Conservation (phyloP, 345 rosid genomes). For the Rhizophora mangle region DNA sequence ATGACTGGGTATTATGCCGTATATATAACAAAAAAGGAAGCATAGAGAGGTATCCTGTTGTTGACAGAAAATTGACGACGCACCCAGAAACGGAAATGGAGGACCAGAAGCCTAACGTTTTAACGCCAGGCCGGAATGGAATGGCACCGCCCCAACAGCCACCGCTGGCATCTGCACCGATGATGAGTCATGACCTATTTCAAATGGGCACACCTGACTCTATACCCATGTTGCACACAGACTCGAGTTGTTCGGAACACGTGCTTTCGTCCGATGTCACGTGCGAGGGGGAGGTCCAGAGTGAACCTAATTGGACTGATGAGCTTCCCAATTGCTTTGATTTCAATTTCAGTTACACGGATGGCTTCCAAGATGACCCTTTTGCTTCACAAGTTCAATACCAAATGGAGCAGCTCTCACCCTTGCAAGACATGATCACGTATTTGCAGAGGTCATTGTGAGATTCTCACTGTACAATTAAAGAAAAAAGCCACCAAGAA, state of each 20-base stretch:
- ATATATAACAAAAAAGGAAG: slow-evolving; percentile 83
- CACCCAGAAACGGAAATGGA: slow-evolving; percentile 21
- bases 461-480: not conserved
- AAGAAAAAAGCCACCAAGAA: too few species aligned
- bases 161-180: not conserved
- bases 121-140: slow-evolving; percentile 2
- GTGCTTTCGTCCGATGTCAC: slow-evolving; percentile 54
- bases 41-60: slow-evolving; percentile 42
- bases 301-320: slow-evolving; percentile 42
- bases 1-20: slow-evolving; percentile 83
- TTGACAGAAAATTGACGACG: slow-evolving; percentile 19
- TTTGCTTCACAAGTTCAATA: slow-evolving; percentile 44
- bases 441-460: slow-evolving; percentile 26
- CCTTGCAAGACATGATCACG: slow-evolving; percentile 36
- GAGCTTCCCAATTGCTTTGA: slow-evolving; percentile 23
- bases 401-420: slow-evolving; percentile 39
- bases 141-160: not conserved
- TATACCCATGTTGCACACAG: slow-evolving; percentile 47
- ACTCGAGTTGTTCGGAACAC: slow-evolving; percentile 70
- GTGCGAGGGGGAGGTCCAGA: slow-evolving; percentile 55
- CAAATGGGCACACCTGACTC: slow-evolving; percentile 56
- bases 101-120: slow-evolving; percentile 39
- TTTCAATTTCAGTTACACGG: slow-evolving; percentile 36
- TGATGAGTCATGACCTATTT: not conserved
- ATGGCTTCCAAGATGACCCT: slow-evolving; percentile 44